These are phyloP conservation scores for Hanseniaspora uvarum DNA, from an alignment of 1,139 yeast species.

Conservation along the genomic window DNA sequence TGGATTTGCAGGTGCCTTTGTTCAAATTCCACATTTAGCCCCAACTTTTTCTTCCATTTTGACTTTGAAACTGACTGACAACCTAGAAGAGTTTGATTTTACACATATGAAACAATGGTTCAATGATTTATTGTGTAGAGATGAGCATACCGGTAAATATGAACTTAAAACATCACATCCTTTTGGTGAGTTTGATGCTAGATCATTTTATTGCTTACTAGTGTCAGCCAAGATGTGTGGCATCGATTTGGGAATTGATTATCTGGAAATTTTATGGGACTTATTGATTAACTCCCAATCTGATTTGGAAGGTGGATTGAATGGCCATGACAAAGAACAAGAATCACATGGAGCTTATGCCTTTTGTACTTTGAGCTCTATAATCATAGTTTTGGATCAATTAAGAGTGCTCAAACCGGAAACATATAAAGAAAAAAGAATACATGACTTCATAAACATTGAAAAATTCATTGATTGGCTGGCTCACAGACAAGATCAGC, in stretches of 20 bases:
- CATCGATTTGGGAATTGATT: constrained; percentile 27
- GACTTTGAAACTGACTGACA: constrained; percentile 48
- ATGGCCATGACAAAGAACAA: constrained; percentile 50
- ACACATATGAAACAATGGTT: constrained; percentile 53
- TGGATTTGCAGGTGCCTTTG: constrained; percentile 66
- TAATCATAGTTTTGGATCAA: constrained; percentile 35
- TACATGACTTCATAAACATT: constrained; percentile 34
- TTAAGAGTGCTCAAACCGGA: constrained; percentile 21
- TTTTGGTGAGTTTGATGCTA: constrained; percentile 71
- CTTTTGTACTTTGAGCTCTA: constrained; percentile 74
- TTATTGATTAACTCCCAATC: constrained; percentile 37
- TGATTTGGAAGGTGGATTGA: constrained; percentile 91
- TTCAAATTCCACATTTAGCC: constrained; percentile 77
- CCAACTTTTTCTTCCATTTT: constrained; percentile 71
- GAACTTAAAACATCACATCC: constrained; percentile 26
- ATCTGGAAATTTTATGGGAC: constrained; percentile 8
- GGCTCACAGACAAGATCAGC: constrained; percentile 50
- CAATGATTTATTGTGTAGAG: constrained; percentile 32
- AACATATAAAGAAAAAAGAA: constrained; percentile 22
- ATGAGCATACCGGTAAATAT: not conserved
- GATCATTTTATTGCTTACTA: constrained; percentile 81
- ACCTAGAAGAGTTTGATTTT: constrained; percentile 39
- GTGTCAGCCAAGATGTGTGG: constrained; percentile 61
- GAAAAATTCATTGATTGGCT: constrained; percentile 53
- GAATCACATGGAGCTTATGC: constrained; percentile 99